Evolutionary conservation across 345 rosid genomes (phyloP).

Genomic region (Sisymbrium irio): DNA sequence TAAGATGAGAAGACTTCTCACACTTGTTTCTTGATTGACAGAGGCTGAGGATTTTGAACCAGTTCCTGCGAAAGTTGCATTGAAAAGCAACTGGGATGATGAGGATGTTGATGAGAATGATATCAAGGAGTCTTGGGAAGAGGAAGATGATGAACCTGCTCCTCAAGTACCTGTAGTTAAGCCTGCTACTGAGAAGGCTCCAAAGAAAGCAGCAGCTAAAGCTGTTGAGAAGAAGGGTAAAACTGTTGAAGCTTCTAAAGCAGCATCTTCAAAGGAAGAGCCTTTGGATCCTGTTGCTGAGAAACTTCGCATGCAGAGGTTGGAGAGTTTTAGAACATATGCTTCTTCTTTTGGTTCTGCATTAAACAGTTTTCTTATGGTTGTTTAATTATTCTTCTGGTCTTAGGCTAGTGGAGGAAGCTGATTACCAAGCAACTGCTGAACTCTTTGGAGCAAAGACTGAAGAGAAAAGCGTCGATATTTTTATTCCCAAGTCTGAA

Average conservation of each 20-base stretch:
- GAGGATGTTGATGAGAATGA: conserved; percentile 83
- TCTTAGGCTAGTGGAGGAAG: conserved; percentile 91
- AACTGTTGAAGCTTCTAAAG: conserved; percentile 32
- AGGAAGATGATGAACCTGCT: conserved; percentile 83
- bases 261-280: conserved; percentile 32
- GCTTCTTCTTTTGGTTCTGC: not conserved
- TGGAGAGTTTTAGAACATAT: not conserved
- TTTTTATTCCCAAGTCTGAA: conserved; percentile 86
- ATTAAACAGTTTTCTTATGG: not conserved
- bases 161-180: conserved; percentile 58
- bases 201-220: conserved; percentile 50
- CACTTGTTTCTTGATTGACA: conserved; percentile 21
- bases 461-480: conserved; percentile 57
- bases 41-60: conserved; percentile 70
- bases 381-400: not conserved
- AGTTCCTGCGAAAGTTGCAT: conserved; percentile 43
- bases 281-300: conserved; percentile 65
- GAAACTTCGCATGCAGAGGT: conserved; percentile 79
- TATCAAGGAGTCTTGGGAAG: conserved; percentile 97
- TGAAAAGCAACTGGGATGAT: conserved; percentile 75
- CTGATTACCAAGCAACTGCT: conserved; percentile 68
- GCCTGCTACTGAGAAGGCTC: conserved; percentile 45
- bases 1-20: not conserved
- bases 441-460: conserved; percentile 66
- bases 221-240: conserved; percentile 51